Percentiles rank a stretch among this genome's conserved stretches.
Evolutionary conservation across 164 flowering plant species (phyloP).

Genomic region (Umbellularia californica): DNA sequence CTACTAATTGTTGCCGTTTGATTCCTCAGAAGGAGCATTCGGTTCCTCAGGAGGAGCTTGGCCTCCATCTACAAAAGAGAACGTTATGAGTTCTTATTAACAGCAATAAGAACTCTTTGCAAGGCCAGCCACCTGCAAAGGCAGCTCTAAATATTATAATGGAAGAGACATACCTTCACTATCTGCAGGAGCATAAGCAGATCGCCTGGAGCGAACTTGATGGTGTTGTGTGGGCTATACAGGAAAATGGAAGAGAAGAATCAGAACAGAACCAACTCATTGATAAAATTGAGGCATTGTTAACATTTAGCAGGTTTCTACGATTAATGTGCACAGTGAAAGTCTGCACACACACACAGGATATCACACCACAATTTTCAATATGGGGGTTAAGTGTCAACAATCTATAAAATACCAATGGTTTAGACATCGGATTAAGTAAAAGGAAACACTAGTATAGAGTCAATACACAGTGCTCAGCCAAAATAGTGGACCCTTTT

Average conservation of each 20-base stretch:
- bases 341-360: neutral
- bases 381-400: too few relatives aligned
- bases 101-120: neutral
- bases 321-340: neutral
- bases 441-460: neutral
- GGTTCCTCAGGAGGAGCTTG: conserved; percentile 43
- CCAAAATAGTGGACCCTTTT: neutral
- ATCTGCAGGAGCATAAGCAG: conserved; percentile 62
- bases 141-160: neutral
- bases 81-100: too few relatives aligned
- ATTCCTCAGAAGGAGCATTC: conserved; percentile 19
- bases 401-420: neutral
- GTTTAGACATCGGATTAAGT: neutral
- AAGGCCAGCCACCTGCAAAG: neutral
- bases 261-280: neutral
- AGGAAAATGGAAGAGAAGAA: neutral
- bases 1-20: conserved; percentile 5
- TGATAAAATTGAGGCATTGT: too few relatives aligned
- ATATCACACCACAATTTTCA: too few relatives aligned
- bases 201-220: conserved; percentile 65
- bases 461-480: neutral
- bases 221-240: conserved; percentile 71
- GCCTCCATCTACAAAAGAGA: conserved; percentile 38
- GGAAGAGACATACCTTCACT: conserved; percentile 26
- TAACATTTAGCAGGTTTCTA: too few relatives aligned